Percentiles rank a stretch among this genome's conserved stretches.
Conservation (phyloP, 805 yeast species). For the Ogataea angusta region DNA sequence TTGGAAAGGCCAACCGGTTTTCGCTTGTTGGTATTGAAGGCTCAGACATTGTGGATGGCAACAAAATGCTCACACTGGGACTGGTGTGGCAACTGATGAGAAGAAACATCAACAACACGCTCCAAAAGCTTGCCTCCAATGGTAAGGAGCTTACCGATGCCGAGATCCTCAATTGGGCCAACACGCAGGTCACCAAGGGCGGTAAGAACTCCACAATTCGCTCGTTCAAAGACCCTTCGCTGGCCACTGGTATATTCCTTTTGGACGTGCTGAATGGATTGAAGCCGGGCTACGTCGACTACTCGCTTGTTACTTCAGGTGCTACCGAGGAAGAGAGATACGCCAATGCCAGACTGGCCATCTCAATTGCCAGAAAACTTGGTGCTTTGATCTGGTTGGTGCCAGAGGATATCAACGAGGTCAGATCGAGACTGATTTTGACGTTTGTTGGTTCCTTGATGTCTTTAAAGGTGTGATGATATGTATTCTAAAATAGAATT, state of each 20-base stretch:
- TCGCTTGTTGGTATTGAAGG: slow-evolving; percentile 98
- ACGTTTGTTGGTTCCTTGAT: slow-evolving; percentile 95
- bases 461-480: slow-evolving; percentile 45
- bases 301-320: slow-evolving; percentile 82
- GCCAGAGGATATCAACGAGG: slow-evolving; percentile 99
- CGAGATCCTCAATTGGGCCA: slow-evolving; percentile 94
- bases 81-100: slow-evolving; percentile 99
- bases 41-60: slow-evolving; percentile 93
- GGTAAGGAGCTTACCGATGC: slow-evolving; percentile 77
- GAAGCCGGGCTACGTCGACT: slow-evolving; percentile 97
- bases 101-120: slow-evolving; percentile 84
- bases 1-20: slow-evolving; percentile 89
- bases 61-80: slow-evolving; percentile 82
- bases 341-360: slow-evolving; percentile 94
- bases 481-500: slow-evolving; percentile 6
- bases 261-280: slow-evolving; percentile 89
- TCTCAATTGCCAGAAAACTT: slow-evolving; percentile 95
- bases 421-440: slow-evolving; percentile 86
- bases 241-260: slow-evolving; percentile 76
- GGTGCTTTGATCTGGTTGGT: slow-evolving; percentile 98
- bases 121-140: slow-evolving; percentile 64
- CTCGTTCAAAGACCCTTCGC: slow-evolving; percentile 78
- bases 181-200: slow-evolving; percentile 77
- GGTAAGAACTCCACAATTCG: slow-evolving; percentile 73
- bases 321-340: slow-evolving; percentile 78